phyloP scores from a whole-genome alignment of 352 stramenopile genomes.

The Pythium rishiriense region DNA sequence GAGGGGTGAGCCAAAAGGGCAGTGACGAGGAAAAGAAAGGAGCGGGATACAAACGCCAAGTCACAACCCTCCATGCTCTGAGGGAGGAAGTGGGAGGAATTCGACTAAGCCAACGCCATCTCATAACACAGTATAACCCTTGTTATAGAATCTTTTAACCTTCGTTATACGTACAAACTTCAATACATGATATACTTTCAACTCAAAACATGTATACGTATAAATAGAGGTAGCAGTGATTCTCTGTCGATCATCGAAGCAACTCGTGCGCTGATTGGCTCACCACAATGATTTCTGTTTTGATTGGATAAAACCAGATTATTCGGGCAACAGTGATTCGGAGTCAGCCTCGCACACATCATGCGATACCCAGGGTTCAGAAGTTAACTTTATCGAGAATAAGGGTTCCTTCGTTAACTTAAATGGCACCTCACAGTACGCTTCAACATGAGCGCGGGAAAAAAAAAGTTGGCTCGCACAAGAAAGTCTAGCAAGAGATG shows the following conservation, averaged over 20 bases:
- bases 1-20: background rate
- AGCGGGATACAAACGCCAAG: conserved; percentile 1
- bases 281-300: background rate
- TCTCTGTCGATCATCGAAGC: background rate
- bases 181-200: too few relatives aligned
- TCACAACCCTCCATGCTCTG: background rate
- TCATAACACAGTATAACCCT: background rate
- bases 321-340: too few relatives aligned
- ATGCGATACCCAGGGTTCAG: background rate
- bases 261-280: background rate
- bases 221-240: background rate
- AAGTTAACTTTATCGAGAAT: background rate
- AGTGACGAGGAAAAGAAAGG: background rate
- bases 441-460: conserved; percentile 19
- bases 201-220: too few relatives aligned
- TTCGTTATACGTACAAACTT: too few relatives aligned
- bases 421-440: conserved; percentile 10
- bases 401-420: background rate
- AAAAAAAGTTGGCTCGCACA: background rate
- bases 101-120: background rate
- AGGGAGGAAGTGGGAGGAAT: background rate
- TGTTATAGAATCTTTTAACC: too few relatives aligned
- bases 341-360: background rate
- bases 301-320: background rate
- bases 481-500: background rate